Conservation (phyloP, 208 protist species). For the Trichomonas vaginalis region DNA sequence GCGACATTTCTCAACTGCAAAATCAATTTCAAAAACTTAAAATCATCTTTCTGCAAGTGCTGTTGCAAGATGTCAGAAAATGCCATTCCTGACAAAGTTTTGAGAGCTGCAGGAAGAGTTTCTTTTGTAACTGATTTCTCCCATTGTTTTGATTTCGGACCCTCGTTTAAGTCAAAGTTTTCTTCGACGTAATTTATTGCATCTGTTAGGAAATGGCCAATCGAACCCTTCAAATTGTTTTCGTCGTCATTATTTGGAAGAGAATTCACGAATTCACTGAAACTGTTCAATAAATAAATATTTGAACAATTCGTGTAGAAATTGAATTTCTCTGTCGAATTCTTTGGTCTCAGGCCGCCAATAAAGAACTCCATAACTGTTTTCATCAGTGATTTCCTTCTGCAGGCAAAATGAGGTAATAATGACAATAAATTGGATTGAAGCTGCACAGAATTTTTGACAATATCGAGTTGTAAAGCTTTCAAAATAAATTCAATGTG, state of each 20-base stretch:
- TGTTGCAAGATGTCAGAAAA: background rate
- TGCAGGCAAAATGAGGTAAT: background rate
- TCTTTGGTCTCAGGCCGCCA: background rate
- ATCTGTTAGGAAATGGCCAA: background rate
- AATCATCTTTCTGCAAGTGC: background rate
- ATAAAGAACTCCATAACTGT: background rate
- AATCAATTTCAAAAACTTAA: background rate
- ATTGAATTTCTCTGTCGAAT: background rate
- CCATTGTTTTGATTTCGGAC: background rate
- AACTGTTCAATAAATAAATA: background rate
- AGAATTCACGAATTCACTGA: background rate
- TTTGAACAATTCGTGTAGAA: background rate
- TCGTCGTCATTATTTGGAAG: background rate
- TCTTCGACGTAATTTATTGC: background rate
- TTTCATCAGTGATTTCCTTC: background rate
- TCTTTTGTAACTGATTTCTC: background rate
- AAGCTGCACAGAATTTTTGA: background rate
- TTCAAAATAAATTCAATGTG: background rate
- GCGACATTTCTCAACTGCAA: background rate
- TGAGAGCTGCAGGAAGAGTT: background rate
- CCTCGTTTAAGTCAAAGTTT: background rate
- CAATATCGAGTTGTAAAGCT: background rate
- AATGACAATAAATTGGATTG: background rate
- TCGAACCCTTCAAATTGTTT: background rate
- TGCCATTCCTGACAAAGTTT: background rate